phyloP scores from a whole-genome alignment of 1,284 basidiomycete genomes.

The Xanthoconium separans region DNA sequence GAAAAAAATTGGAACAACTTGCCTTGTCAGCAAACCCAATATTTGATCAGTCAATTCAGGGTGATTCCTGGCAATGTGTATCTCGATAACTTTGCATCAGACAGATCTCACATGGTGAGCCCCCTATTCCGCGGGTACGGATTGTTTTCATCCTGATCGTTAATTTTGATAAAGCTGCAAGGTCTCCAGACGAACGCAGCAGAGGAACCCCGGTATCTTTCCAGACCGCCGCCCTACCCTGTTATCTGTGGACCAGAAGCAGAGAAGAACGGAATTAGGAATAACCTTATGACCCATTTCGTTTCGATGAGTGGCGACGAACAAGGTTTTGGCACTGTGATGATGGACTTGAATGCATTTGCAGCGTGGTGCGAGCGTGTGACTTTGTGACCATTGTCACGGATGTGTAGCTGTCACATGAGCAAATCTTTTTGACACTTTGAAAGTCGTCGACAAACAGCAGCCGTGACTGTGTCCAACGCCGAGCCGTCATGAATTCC shows the following conservation, averaged over 20 bases:
- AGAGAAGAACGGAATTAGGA: constrained; percentile 37
- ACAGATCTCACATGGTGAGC: constrained; percentile 73
- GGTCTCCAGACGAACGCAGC: constrained; percentile 2
- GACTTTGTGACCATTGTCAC: constrained; percentile 24
- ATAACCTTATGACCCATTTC: constrained; percentile 64
- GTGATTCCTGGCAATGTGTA: constrained; percentile 53
- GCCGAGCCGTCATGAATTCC: constrained; percentile 18
- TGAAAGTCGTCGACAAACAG: neutral
- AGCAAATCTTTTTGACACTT: constrained; percentile 19
- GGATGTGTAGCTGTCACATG: constrained; percentile 23
- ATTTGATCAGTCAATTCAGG: constrained; percentile 44
- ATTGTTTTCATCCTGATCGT: neutral
- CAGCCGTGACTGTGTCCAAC: constrained; percentile 1
- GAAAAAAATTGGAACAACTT: neutral
- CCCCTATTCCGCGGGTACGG: constrained; percentile 8
- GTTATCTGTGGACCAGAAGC: constrained; percentile 50
- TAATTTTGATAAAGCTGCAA: constrained; percentile 12
- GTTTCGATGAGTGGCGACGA: constrained; percentile 50
- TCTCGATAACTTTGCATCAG: constrained; percentile 68
- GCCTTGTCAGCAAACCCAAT: constrained; percentile 7
- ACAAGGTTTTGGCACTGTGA: constrained; percentile 40
- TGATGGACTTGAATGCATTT: constrained; percentile 39
- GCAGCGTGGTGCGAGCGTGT: constrained; percentile 27
- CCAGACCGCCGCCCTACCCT: constrained; percentile 53
- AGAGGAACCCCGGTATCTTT: constrained; percentile 24